phyloP scores from a whole-genome alignment of 2,329 filamentous ascomycete species.

The Hortaea werneckii region DNA sequence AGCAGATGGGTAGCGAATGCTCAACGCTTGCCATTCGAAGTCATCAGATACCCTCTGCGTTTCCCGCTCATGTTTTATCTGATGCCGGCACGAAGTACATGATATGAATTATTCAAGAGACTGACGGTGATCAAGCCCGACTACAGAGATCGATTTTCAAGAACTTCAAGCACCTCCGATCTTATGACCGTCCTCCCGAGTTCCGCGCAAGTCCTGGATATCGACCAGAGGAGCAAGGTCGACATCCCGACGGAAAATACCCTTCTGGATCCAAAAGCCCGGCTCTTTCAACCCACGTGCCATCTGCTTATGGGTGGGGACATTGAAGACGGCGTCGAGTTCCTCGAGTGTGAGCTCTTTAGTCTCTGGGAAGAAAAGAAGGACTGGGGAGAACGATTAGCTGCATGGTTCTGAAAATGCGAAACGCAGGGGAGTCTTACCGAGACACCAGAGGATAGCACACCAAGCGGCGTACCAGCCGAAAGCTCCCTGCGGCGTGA shows the following conservation, averaged over 20 bases:
- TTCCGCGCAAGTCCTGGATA: background rate
- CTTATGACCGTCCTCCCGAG: background rate
- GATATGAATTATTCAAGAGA: too few relatives aligned
- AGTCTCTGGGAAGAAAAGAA: conserved; percentile 17
- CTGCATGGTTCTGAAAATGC: too few relatives aligned
- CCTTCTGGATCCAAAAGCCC: background rate
- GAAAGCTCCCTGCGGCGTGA: conserved; percentile 43
- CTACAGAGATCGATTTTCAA: too few relatives aligned
- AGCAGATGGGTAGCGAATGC: too few relatives aligned
- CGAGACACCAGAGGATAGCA: conserved; percentile 14
- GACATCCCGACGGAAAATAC: background rate
- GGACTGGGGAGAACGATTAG: too few relatives aligned
- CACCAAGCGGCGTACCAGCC: conserved; percentile 46
- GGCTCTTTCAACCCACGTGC: background rate
- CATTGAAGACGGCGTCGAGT: conserved; percentile 21
- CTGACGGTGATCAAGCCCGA: too few relatives aligned
- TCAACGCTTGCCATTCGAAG: too few relatives aligned
- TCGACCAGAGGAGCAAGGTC: background rate
- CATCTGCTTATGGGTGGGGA: background rate
- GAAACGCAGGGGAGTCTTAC: background rate
- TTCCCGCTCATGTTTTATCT: too few relatives aligned
- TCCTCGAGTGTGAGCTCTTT: conserved; percentile 12
- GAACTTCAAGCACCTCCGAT: background rate
- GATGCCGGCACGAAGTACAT: too few relatives aligned
- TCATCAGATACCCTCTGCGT: too few relatives aligned